These are phyloP conservation scores for Obelidium mucronatum DNA, from an alignment of 192 early-diverging fungal genomes.

Conservation along the genomic window DNA sequence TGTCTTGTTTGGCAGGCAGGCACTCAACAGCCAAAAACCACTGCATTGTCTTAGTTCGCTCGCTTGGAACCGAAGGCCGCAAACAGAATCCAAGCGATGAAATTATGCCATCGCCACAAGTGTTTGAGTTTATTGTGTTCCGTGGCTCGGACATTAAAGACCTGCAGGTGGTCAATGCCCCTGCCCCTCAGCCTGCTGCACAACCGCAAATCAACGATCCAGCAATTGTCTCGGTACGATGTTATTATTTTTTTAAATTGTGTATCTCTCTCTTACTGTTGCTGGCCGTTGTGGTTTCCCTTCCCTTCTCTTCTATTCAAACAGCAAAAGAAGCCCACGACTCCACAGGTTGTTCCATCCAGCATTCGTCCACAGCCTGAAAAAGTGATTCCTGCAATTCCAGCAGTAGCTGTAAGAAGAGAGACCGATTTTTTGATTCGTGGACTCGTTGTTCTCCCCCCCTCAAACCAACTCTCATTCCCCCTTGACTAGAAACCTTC, in stretches of 20 bases:
- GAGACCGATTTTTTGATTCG: background rate
- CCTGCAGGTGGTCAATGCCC: constrained; percentile 66
- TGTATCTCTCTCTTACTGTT: too few species aligned
- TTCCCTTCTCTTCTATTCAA: constrained; percentile 9
- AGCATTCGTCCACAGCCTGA: background rate
- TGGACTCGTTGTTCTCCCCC: too few species aligned
- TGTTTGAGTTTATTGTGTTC: constrained; percentile 94
- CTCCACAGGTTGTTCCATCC: background rate
- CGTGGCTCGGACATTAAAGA: constrained; percentile 93
- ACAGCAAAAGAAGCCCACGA: background rate
- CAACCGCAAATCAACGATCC: constrained; percentile 79
- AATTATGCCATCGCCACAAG: constrained; percentile 82
- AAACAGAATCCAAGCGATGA: constrained; percentile 77
- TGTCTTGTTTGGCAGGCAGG: background rate
- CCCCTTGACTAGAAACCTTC: background rate
- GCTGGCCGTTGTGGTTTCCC: background rate
- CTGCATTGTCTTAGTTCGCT: constrained; percentile 72
- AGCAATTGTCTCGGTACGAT: constrained; percentile 68
- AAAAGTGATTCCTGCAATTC: constrained; percentile 22
- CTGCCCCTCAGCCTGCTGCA: constrained; percentile 57
- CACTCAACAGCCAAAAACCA: background rate
- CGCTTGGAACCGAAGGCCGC: constrained; percentile 96
- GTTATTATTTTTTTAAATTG: background rate
- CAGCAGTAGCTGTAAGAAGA: background rate
- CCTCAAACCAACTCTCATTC: background rate